Evolutionary conservation across 2,329 filamentous ascomycete genomes (phyloP).

Genomic region (Hypomyces perniciosus): DNA sequence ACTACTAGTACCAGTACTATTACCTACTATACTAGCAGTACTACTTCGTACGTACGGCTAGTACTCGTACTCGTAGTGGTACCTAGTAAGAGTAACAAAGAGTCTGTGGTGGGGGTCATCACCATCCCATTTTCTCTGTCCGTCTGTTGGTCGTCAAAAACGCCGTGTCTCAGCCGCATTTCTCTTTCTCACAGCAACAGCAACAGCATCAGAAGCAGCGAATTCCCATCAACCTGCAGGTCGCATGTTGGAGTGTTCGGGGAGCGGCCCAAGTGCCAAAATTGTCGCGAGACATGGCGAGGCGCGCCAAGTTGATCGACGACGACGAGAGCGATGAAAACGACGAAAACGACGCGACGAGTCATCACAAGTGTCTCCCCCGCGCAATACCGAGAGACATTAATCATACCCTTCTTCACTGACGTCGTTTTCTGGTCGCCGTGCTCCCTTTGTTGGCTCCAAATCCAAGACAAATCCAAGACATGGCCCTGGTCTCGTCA

Average conservation of each 20-base stretch:
- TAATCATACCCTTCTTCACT: too few species aligned
- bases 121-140: not conserved
- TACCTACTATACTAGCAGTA: too few species aligned
- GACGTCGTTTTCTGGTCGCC: too few species aligned
- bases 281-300: not conserved
- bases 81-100: not conserved
- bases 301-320: not conserved
- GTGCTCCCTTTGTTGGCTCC: not conserved
- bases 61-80: not conserved
- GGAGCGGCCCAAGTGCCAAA: not conserved
- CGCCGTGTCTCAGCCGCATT: not conserved
- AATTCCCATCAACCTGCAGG: not conserved
- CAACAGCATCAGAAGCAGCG: not conserved
- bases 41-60: too few species aligned
- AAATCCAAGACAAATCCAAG: not conserved
- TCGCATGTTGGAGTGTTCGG: too few species aligned
- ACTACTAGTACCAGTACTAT: too few species aligned
- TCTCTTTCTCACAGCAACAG: not conserved
- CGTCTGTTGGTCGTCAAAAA: constrained; percentile 1
- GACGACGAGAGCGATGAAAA: too few species aligned
- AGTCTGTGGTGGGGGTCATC: not conserved
- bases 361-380: too few species aligned
- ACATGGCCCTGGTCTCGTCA: not conserved
- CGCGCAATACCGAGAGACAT: too few species aligned
- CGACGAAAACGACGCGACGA: too few species aligned